Evolutionary conservation across 2,329 filamentous ascomycete genomes (phyloP), one percentile per base, ranked within the genome.

Genomic region (Alternaria conjuncta): DNA sequence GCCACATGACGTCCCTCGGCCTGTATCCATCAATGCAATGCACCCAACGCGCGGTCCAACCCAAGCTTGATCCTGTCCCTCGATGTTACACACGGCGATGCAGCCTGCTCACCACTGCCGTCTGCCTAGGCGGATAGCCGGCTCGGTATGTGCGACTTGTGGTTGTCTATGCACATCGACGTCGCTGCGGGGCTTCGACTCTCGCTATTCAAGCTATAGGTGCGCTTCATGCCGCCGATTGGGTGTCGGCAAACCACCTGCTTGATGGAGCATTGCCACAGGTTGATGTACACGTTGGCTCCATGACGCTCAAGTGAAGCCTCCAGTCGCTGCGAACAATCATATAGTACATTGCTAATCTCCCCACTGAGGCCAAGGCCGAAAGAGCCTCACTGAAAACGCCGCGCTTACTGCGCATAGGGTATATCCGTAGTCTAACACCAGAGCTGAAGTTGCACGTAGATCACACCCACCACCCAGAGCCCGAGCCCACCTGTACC

Each of bases 1-100:
- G 61, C 64, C 45, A 45, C 21, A 60, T 67, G 65, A 67, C 65
- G 65, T 67, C 57, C 57, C n/a, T 55, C 20, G 28, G 32, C 56
- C 25, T 45, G 47, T 20, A 20, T 11, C 11, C 12, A 15, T 23
- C 36, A 53, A 23, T 53, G 49, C 10, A 36, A 25, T 21, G 23
- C 21, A 23, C 28, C 21, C 28, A 55, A 28, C 20, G 28, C 41
- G 32, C 21, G 12, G 18, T 28, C 32, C 53, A 26, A 13, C 3
- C 53, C 53, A 12, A 21, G 7, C 53, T 26, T 44, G 21, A 26
- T 61, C 45, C 46, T 11, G 21, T 50, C 18, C 8, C 18, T 58
- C 44, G 30, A 11, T 45, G 12, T 26, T 18, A 11, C 28, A 36
- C 45, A 6, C 46, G 25, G 26, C 11, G 32, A 21, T 25, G 43